phyloP scores from a whole-genome alignment of 306 rosid genomes.

The Prunus mume region DNA sequence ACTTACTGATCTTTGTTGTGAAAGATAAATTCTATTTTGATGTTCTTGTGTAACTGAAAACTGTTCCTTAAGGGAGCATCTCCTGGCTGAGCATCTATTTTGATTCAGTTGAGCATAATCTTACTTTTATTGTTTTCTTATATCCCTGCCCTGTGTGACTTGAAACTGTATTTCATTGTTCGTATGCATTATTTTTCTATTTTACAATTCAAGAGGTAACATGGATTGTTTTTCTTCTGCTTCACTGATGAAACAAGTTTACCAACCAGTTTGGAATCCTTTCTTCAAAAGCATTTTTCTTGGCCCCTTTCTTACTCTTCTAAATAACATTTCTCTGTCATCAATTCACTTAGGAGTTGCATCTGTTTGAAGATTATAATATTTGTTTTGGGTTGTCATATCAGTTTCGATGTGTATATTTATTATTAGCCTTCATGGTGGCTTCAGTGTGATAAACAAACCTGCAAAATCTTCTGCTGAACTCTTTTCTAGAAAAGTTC shows the following conservation, averaged over 20 bases:
- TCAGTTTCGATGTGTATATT: neutral
- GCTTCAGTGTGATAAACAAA: neutral
- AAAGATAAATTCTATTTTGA: constrained; percentile 10
- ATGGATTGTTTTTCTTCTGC: neutral
- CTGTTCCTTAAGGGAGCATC: neutral
- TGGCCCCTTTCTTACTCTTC: neutral
- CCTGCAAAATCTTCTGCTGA: neutral
- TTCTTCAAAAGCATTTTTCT: neutral
- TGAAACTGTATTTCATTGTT: neutral
- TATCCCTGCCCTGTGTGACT: neutral
- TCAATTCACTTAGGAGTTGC: neutral
- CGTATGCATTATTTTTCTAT: neutral
- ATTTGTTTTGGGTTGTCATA: neutral
- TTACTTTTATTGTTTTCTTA: neutral
- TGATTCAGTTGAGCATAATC: constrained; percentile 6
- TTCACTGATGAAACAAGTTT: neutral
- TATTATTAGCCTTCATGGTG: neutral
- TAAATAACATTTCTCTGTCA: neutral
- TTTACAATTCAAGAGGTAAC: neutral
- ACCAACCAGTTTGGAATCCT: neutral
- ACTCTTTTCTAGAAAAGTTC: neutral
- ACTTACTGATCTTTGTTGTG: neutral
- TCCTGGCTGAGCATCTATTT: neutral
- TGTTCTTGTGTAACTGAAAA: neutral
- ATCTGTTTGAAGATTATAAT: neutral